Conservation (phyloP, 2,329 filamentous ascomycete species). For the Daldinia eschscholtzii region DNA sequence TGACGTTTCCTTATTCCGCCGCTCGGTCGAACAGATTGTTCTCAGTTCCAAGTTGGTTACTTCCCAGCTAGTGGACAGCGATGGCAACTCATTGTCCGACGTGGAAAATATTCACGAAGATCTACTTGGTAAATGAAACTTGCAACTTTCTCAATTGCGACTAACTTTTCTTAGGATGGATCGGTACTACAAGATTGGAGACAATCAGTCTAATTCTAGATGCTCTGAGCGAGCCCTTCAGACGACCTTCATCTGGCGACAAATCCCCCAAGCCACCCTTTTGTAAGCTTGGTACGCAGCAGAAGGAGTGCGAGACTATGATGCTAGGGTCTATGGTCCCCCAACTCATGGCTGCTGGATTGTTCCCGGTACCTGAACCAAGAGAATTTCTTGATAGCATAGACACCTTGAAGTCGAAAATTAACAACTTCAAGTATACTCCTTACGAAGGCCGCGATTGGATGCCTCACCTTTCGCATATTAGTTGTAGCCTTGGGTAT, state of each 20-base stretch:
- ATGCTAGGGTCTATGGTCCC: constrained; percentile 46
- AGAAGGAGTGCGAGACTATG: constrained; percentile 45
- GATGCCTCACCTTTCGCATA: constrained; percentile 44
- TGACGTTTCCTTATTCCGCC: not conserved
- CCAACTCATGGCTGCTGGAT: constrained; percentile 21
- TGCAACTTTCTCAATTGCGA: not conserved
- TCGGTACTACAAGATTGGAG: not conserved
- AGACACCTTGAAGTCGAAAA: constrained; percentile 26
- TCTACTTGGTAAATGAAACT: not conserved
- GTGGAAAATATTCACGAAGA: not conserved
- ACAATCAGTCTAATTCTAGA: not conserved
- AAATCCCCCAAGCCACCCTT: constrained; percentile 12
- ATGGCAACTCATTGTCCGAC: not conserved
- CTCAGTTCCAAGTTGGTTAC: not conserved
- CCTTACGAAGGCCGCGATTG: constrained; percentile 44
- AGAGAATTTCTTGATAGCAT: constrained; percentile 18
- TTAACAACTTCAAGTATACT: constrained; percentile 39
- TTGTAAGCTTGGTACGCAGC: constrained; percentile 43
- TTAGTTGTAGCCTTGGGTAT: constrained; percentile 44
- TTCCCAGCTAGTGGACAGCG: not conserved
- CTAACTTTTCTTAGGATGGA: constrained; percentile 1
- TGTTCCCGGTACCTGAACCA: not conserved
- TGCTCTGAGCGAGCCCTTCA: not conserved
- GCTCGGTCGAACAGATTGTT: not conserved
- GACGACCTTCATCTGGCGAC: not conserved